Evolutionary conservation across 495 filamentous ascomycete genomes (phyloP).

Genomic region (Pyrenula aspistea): DNA sequence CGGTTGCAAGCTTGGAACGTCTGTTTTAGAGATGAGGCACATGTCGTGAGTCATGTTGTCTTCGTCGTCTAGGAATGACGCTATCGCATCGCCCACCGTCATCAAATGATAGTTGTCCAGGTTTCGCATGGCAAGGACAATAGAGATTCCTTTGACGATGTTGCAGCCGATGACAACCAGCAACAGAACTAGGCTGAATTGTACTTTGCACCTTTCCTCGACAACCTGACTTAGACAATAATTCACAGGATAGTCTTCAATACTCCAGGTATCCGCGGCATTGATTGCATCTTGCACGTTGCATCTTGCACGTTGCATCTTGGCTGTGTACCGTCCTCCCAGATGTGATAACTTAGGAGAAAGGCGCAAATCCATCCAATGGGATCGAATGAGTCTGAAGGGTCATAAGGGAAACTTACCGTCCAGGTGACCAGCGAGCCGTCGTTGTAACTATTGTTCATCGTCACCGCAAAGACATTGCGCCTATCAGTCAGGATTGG

Average conservation of each 20-base stretch:
- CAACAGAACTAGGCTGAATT: neutral
- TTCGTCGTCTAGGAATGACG: slow-evolving; percentile 12
- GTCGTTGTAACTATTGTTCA: neutral
- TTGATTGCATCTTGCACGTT: neutral
- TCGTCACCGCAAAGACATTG: neutral
- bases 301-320: neutral
- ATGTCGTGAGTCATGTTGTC: slow-evolving; percentile 10
- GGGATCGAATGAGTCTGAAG: neutral
- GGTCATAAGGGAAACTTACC: too few species aligned
- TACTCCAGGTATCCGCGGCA: neutral
- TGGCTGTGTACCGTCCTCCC: neutral
- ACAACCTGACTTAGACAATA: neutral
- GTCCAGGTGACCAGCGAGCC: neutral
- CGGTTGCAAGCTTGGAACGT: neutral
- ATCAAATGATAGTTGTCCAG: neutral
- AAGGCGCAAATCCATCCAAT: neutral
- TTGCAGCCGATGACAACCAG: slow-evolving; percentile 1
- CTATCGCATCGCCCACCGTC: slow-evolving; percentile 15
- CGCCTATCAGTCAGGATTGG: neutral
- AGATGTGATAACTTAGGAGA: neutral
- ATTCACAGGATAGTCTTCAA: slow-evolving; percentile 9
- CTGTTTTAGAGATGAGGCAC: slow-evolving; percentile 5
- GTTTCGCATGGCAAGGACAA: neutral
- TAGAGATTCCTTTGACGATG: slow-evolving; percentile 3
- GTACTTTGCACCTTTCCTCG: neutral